Evolutionary conservation across 805 yeast species (phyloP).

Genomic region (Suhomyces sp.): DNA sequence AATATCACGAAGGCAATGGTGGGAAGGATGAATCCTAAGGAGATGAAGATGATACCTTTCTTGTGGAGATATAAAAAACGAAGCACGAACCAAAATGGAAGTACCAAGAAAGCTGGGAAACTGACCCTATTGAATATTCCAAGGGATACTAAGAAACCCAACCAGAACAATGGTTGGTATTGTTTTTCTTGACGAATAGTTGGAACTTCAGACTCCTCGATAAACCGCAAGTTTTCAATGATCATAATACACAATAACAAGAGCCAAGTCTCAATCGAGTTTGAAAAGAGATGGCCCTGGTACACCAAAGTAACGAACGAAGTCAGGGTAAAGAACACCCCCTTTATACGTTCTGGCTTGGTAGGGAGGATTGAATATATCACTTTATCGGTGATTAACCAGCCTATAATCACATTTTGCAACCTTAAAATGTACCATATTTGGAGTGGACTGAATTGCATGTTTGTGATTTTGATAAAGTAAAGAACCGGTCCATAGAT

Average conservation of each 20-base stretch:
- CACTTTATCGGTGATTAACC: constrained; percentile 40
- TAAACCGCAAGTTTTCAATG: constrained; percentile 42
- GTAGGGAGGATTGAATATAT: constrained; percentile 49
- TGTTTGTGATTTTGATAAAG: constrained; percentile 27
- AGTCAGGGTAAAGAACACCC: constrained; percentile 50
- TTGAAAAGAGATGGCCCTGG: constrained; percentile 89
- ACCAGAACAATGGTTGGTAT: constrained; percentile 14
- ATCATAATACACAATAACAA: constrained; percentile 51
- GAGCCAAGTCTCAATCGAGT: constrained; percentile 70
- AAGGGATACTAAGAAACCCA: constrained; percentile 54
- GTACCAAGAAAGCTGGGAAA: constrained; percentile 67
- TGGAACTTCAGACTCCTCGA: constrained; percentile 2
- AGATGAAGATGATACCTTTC: constrained; percentile 24
- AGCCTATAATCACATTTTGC: constrained; percentile 40
- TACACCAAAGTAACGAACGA: constrained; percentile 73
- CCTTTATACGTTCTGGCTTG: constrained; percentile 49
- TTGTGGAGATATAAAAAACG: constrained; percentile 41
- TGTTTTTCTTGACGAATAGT: neutral
- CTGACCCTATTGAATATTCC: constrained; percentile 88
- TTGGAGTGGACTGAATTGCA: constrained; percentile 46
- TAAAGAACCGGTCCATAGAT: constrained; percentile 66
- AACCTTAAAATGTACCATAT: constrained; percentile 56
- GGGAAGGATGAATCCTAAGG: constrained; percentile 32
- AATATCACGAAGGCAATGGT: constrained; percentile 39
- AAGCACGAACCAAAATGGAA: constrained; percentile 56